Percentiles rank a stretch among this genome's conserved stretches.
These are phyloP conservation scores for Calendula officinalis DNA, from an alignment of 129 eudicot genomes.

Conservation along the genomic window DNA sequence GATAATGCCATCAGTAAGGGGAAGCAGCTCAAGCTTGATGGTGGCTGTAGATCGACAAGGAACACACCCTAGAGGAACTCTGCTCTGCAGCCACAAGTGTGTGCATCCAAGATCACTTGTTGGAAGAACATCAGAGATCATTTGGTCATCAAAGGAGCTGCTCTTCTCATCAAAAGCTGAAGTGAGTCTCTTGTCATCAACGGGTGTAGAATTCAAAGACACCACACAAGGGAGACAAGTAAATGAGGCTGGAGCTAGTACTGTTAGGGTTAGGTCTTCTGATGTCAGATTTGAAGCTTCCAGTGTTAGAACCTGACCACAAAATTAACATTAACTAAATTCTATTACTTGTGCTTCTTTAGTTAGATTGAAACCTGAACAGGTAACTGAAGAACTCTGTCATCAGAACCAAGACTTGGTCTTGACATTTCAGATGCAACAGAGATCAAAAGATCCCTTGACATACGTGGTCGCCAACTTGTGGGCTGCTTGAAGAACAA, in stretches of 20 bases:
- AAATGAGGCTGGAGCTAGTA: conserved; percentile 92
- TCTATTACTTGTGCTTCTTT: not conserved
- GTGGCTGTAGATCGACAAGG: conserved; percentile 84
- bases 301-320: conserved; percentile 79
- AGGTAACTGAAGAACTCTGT: conserved; percentile 68
- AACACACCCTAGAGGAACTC: conserved; percentile 96
- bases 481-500: conserved; percentile 93
- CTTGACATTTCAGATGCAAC: conserved; percentile 92
- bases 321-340: conserved; percentile 5
- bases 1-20: conserved; percentile 90
- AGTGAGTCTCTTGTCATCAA: conserved; percentile 29
- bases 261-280: conserved; percentile 81
- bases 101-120: conserved; percentile 78
- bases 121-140: conserved; percentile 68
- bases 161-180: conserved; percentile 38
- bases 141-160: conserved; percentile 39
- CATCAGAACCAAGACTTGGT: conserved; percentile 61
- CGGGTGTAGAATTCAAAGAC: conserved; percentile 65
- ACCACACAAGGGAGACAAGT: conserved; percentile 67
- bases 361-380: conserved; percentile 61
- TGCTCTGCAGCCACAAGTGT: conserved; percentile 93
- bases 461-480: conserved; percentile 89
- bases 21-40: conserved; percentile 93
- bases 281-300: conserved; percentile 95
- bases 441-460: conserved; percentile 83